phyloP scores from a whole-genome alignment of 208 protist genomes.

The Leishmania lainsoni region DNA sequence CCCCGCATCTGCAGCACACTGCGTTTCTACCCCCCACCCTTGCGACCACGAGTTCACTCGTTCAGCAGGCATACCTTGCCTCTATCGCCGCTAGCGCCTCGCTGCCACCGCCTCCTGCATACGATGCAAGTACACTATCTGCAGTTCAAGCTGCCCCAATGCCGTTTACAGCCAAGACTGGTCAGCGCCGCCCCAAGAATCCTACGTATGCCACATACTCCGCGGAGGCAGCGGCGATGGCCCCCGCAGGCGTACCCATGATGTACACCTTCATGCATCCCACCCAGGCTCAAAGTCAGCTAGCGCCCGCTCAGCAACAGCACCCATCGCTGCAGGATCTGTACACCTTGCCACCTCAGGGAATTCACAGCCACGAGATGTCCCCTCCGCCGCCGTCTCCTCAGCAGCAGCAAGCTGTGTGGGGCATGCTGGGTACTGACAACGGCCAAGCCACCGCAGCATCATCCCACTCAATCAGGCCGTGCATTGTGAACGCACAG shows the following conservation, averaged over 20 bases:
- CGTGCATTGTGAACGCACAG: constrained; percentile 25
- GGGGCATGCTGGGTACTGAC: background rate
- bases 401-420: background rate
- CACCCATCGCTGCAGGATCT: background rate
- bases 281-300: background rate
- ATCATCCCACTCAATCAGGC: background rate
- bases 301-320: background rate
- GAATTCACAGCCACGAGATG: background rate
- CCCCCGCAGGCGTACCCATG: background rate
- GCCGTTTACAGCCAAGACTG: background rate
- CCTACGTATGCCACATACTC: background rate
- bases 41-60: background rate
- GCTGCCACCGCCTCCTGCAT: constrained; percentile 1
- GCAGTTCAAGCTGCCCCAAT: background rate
- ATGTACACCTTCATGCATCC: constrained; percentile 5
- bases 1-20: background rate
- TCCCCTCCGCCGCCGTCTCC: background rate
- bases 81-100: background rate
- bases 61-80: background rate
- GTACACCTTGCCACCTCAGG: background rate
- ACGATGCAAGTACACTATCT: background rate
- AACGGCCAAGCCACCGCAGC: background rate
- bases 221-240: background rate
- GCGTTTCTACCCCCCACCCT: background rate
- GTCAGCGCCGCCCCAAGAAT: background rate